Base-by-base conservation (phyloP, 495 filamentous ascomycete genomes). In the Neurospora intermedia region DNA sequence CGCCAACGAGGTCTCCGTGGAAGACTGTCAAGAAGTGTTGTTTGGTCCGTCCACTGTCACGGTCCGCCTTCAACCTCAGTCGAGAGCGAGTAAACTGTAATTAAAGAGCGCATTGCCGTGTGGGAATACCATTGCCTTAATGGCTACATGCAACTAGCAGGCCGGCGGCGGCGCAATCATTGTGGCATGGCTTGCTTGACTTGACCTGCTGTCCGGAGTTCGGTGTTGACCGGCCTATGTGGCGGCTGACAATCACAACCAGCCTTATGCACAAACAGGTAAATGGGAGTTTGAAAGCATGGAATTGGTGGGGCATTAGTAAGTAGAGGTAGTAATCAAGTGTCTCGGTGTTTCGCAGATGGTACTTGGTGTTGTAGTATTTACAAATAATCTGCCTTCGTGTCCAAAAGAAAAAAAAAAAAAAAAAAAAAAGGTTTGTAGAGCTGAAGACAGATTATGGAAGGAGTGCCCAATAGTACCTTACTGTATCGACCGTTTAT, bases 21-120 rank as follows among this genome's bases (percentile, higher is more conserved):
- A 98, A 84, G 96, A 99, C 82, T 96, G 93, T 77, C 92, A 98
- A 84, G 94, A 97, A 84, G 89, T 93, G 5, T 84, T 81, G 46
- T 82, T 93, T 77, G 78, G 76, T 6, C 59, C 59, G 46, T 78
- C 45, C 83, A 84, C 70, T 82, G 82, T 0, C 69, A 82, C 48
- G 78, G 78, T 18, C 27, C 23, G 54, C 54, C 54, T 66, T 4
- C 54, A 31, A 31, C 54, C 54, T 18, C 54, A 4, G 2, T 66
- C 31, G 54, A 66, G 16, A 66, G 13, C 27, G 54, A 66, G 54
- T 66, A 66, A 66, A 18, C 54, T 66, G 27, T 66, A 27, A 66
- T 38, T 6, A 27, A 27, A 66, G 27, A 27, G 54, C 13, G 54
- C 23, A 66, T 66, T 66, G 27, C 54, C 7, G 27, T 18, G 27